Evolutionary conservation across 805 yeast genomes (phyloP).

Genomic region (Lachancea mirantina): DNA sequence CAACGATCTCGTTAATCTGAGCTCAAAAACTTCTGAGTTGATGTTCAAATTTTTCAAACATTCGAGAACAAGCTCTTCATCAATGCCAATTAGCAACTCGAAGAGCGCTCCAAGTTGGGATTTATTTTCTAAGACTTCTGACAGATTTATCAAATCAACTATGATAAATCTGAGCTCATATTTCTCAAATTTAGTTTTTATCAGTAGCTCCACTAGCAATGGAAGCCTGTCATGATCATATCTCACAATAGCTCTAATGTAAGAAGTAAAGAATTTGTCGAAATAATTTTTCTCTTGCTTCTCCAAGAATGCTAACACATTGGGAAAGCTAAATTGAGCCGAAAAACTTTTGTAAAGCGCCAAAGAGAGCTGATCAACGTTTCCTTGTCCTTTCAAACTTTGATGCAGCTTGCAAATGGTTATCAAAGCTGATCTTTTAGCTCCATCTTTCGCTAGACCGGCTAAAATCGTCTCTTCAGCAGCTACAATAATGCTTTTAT

Average conservation of each 20-base stretch:
- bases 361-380: slow-evolving; percentile 36
- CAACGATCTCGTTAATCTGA: slow-evolving; percentile 62
- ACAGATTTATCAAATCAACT: slow-evolving; percentile 33
- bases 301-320: slow-evolving; percentile 17
- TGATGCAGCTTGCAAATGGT: slow-evolving; percentile 45
- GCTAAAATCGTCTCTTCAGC: slow-evolving; percentile 51
- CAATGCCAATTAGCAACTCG: slow-evolving; percentile 32
- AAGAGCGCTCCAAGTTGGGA: slow-evolving; percentile 34
- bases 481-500: slow-evolving; percentile 46
- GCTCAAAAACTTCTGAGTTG: slow-evolving; percentile 45
- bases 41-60: slow-evolving; percentile 33
- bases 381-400: slow-evolving; percentile 36
- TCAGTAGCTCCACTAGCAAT: slow-evolving; percentile 33
- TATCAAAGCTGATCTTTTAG: slow-evolving; percentile 39
- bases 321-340: slow-evolving; percentile 17
- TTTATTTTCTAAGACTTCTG: slow-evolving; percentile 35
- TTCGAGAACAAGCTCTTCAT: slow-evolving; percentile 36
- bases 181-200: slow-evolving; percentile 28
- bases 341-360: slow-evolving; percentile 33
- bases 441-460: slow-evolving; percentile 35
- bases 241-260: slow-evolving; percentile 38
- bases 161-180: slow-evolving; percentile 34
- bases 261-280: slow-evolving; percentile 39
- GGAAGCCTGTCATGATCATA: slow-evolving; percentile 35
- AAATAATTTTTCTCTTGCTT: slow-evolving; percentile 25